Evolutionary conservation across 306 rosid genomes (phyloP).

Genomic region (Cotoneaster glaucophyllus): DNA sequence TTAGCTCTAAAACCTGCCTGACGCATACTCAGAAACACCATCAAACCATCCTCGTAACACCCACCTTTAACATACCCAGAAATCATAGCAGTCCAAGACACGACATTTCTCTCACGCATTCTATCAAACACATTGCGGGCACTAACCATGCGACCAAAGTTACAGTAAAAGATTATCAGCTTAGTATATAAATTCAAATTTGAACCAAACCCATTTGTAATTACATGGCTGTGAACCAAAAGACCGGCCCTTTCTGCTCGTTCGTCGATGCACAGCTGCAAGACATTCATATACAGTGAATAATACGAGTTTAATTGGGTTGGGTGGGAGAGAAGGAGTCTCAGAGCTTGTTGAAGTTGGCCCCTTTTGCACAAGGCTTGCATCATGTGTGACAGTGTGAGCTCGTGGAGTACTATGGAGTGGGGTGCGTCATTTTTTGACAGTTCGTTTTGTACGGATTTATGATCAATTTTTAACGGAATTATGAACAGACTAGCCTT

Average conservation of each 20-base stretch:
- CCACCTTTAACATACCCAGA: conserved; percentile 27
- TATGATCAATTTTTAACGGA: background rate
- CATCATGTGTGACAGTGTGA: background rate
- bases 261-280: conserved; percentile 20
- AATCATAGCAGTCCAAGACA: conserved; percentile 34
- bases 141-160: background rate
- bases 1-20: conserved; percentile 19
- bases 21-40: conserved; percentile 18
- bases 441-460: background rate
- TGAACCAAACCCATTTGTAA: conserved; percentile 20
- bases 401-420: background rate
- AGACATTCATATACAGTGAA: conserved; percentile 10
- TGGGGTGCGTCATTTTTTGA: background rate
- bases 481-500: background rate
- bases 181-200: conserved; percentile 21
- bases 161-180: conserved; percentile 4
- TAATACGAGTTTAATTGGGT: background rate
- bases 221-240: conserved; percentile 22
- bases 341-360: background rate
- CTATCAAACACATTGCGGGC: conserved; percentile 21
- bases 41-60: conserved; percentile 12
- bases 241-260: conserved; percentile 17
- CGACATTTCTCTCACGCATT: conserved; percentile 21
- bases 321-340: background rate
- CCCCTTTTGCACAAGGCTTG: background rate